Percentiles rank a stretch among this genome's conserved stretches.
phyloP scores from a whole-genome alignment of 768 basidiomycete genomes.

The Leucocoprinus leucothites region DNA sequence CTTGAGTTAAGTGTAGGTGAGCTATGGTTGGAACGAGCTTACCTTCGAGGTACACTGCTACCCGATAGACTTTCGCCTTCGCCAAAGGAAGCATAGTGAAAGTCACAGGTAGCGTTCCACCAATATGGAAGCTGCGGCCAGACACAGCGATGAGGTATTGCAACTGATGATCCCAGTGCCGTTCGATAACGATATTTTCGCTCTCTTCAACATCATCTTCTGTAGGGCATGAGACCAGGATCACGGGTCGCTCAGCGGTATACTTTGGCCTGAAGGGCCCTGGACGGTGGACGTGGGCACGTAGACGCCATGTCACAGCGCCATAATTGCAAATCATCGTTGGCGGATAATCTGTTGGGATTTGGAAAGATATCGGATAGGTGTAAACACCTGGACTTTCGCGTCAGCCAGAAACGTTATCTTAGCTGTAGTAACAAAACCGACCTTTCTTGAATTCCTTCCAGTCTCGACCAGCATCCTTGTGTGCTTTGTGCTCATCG shows the following conservation, averaged over 20 bases:
- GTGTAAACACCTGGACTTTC: conserved; percentile 74
- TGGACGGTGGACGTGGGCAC: conserved; percentile 79
- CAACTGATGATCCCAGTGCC: conserved; percentile 88
- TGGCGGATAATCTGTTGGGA: conserved; percentile 79
- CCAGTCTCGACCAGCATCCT: conserved; percentile 51
- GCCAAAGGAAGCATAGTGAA: conserved; percentile 80
- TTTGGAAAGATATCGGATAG: conserved; percentile 89
- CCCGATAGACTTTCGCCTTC: conserved; percentile 77
- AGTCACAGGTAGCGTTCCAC: conserved; percentile 74
- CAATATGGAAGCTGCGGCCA: conserved; percentile 78
- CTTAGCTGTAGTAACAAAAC: conserved; percentile 11
- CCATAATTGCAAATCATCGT: conserved; percentile 74
- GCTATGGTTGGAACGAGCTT: conserved; percentile 16
- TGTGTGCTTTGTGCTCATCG: conserved; percentile 17
- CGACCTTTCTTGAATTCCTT: conserved; percentile 85
- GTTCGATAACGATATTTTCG: conserved; percentile 77
- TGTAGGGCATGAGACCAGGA: conserved; percentile 68
- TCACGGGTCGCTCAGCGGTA: conserved; percentile 66
- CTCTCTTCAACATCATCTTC: conserved; percentile 87
- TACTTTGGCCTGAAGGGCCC: conserved; percentile 77
- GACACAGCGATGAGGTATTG: conserved; percentile 76
- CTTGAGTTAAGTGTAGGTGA: not conserved
- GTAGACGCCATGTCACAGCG: conserved; percentile 73
- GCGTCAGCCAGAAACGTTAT: conserved; percentile 1
- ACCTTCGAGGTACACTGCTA: conserved; percentile 83